Evolutionary conservation across 176 grass and related monocot genomes (phyloP).

Genomic region (Poa annua): DNA sequence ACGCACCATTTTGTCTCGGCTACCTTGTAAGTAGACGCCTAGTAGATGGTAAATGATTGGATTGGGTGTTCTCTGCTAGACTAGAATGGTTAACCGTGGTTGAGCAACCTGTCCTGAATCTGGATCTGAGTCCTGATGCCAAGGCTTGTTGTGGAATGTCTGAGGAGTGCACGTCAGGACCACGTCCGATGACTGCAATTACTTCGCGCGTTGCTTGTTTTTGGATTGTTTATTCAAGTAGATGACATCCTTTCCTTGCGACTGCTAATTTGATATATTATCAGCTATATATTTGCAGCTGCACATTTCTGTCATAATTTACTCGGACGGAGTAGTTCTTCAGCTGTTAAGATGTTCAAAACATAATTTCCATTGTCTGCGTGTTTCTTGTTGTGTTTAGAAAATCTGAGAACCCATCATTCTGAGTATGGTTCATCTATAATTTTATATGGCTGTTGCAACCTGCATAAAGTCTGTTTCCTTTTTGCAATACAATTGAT

Average conservation of each 20-base stretch:
- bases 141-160: conserved; percentile 34
- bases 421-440: not conserved
- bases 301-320: not conserved
- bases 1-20: not conserved
- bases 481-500: not conserved
- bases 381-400: not conserved
- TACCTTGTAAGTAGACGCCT: conserved; percentile 19
- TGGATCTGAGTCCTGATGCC: conserved; percentile 54
- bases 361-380: not conserved
- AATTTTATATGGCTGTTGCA: not conserved
- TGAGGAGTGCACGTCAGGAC: conserved; percentile 35
- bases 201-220: not conserved
- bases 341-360: not conserved
- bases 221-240: not conserved
- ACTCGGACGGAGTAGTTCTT: not conserved
- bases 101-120: conserved; percentile 34
- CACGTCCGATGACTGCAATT: not conserved
- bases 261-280: conserved; percentile 1
- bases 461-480: not conserved
- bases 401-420: no score
- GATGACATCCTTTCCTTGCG: not conserved
- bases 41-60: conserved; percentile 33
- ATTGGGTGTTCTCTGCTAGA: conserved; percentile 26
- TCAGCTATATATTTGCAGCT: not conserved
- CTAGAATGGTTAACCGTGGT: not conserved